Evolutionary conservation across 169 alveolate genomes (phyloP).

Genomic region (Plasmodium malariae): DNA sequence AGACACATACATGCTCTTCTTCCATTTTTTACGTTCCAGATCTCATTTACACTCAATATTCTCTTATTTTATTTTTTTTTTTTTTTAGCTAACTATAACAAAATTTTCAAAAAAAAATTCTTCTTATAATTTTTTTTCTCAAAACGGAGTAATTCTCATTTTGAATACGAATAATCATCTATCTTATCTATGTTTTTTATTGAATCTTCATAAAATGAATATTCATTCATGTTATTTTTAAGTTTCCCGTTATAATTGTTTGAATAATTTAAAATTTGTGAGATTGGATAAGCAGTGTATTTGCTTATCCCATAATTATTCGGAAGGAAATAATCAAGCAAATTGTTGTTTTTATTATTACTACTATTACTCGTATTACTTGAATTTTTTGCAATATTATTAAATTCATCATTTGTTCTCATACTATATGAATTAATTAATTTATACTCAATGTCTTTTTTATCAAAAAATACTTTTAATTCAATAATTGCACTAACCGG

Average conservation of each 20-base stretch:
- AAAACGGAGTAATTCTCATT: too few species aligned
- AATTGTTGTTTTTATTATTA: slow-evolving; percentile 60
- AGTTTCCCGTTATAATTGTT: slow-evolving; percentile 12
- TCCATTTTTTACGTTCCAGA: background rate
- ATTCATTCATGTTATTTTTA: slow-evolving; percentile 34
- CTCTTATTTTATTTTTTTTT: background rate
- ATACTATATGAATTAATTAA: slow-evolving; percentile 36
- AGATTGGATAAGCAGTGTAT: slow-evolving; percentile 52
- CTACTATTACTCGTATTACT: slow-evolving; percentile 71
- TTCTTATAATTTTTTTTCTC: background rate
- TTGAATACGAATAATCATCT: slow-evolving; percentile 25
- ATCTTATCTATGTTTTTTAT: slow-evolving; percentile 16
- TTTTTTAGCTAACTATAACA: too few species aligned
- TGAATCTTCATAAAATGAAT: slow-evolving; percentile 32
- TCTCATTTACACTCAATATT: background rate
- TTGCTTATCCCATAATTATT: slow-evolving; percentile 55
- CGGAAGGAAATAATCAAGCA: slow-evolving; percentile 62
- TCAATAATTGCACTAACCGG: slow-evolving; percentile 87
- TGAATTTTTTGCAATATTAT: slow-evolving; percentile 22
- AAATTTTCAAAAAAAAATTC: background rate
- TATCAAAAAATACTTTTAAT: slow-evolving; percentile 73
- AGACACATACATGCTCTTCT: background rate
- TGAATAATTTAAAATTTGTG: slow-evolving; percentile 68
- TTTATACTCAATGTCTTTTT: slow-evolving; percentile 71
- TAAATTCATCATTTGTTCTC: slow-evolving; percentile 30